Base-by-base conservation (phyloP, 805 yeast genomes). In the Ogataea glucozyma region DNA sequence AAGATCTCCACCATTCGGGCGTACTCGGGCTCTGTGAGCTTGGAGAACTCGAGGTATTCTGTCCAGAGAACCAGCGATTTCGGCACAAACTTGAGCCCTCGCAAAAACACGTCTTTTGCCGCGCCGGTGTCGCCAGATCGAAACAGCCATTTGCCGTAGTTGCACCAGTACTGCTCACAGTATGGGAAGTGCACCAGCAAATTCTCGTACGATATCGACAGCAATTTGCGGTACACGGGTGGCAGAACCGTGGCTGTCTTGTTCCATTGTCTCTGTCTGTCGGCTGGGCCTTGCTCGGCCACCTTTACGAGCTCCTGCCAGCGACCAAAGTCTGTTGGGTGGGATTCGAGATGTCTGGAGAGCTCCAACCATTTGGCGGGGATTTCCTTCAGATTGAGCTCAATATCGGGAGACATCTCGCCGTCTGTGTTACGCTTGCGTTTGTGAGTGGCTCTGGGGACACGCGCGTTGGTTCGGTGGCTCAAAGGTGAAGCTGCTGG, bases 81-180 rank as follows among this genome's bases (percentile, higher is more conserved):
- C 0, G 75, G 72, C 12, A 76, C 44, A 14, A 63, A 49, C 2
- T 48, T 44, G 24, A 82, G 54, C 1, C 73, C 71, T n/a, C 62
- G 49, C 22, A 61, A 47, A 48, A 65, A 79, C 2, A 77, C 57
- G 1, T 43, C 47, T 2, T 58, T 57, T 2, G 78, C 70, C 3
- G 47, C 43, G 0, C 60, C 61, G 1, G 76, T 66, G 37, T 67
- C 53, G 1, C 79, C 80, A 22, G 76, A 54, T 23, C 59, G 62
- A 49, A 69, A 74, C 49, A 72, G 73, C 69, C 72, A 64, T 3
- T 60, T 53, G 0, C 84, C 83, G 55, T 64, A 78, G 27, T 72
- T 66, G n/a, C 76, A 61, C 86, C 86, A 81, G 52, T 77, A 77
- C 33, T 74, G 75, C 47, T 73, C 78, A 22, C 73, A 58, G 4